These are phyloP conservation scores for Urtica urens DNA, from an alignment of 306 rosid genomes.

Conservation along the genomic window DNA sequence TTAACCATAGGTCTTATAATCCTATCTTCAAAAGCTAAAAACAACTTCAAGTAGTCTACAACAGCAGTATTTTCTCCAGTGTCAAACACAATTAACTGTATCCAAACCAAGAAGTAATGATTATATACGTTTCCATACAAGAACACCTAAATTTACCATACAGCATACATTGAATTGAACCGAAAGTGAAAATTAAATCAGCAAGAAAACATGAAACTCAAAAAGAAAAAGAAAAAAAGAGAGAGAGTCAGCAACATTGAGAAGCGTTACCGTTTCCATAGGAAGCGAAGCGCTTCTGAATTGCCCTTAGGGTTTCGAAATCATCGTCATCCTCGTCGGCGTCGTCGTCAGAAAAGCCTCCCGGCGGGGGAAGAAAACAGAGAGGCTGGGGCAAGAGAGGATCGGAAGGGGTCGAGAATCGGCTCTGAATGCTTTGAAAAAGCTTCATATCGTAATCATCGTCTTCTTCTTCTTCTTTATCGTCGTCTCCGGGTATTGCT, in stretches of 20 bases:
- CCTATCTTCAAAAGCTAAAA: no score
- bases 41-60: no score
- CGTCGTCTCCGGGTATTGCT: not conserved
- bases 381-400: conserved; percentile 24
- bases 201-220: not conserved
- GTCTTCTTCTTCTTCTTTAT: not conserved
- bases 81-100: no score
- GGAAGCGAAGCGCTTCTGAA: conserved; percentile 42
- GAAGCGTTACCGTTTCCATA: conserved; percentile 47
- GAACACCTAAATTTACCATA: not conserved
- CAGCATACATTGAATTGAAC: no score
- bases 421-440: conserved; percentile 35
- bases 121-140: not conserved
- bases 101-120: no score
- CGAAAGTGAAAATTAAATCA: not conserved
- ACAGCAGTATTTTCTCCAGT: no score
- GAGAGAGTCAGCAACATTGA: no score
- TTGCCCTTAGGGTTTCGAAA: conserved; percentile 41
- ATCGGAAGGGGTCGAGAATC: conserved; percentile 23
- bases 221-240: not conserved
- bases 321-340: conserved; percentile 75
- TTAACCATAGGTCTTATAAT: no score
- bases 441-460: conserved; percentile 36
- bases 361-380: conserved; percentile 21
- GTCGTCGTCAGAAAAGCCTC: conserved; percentile 27